A percentile compares a stretch with the other conserved stretches of the same genome.
These are phyloP conservation scores for Yarrowia divulgata DNA, from an alignment of 805 yeast genomes.

Conservation along the genomic window DNA sequence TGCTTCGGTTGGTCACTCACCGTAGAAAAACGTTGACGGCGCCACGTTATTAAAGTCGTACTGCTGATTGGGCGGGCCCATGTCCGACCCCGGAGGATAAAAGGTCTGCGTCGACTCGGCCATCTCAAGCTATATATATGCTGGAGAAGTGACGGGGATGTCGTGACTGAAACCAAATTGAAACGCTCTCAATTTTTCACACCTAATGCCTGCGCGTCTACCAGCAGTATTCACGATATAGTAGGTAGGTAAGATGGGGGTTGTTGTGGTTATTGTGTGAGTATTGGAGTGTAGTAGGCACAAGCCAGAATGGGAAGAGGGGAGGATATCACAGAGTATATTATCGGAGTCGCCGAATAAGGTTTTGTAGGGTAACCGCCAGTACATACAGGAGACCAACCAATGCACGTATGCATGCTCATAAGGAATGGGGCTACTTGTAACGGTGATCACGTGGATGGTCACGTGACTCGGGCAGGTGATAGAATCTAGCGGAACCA, in stretches of 20 bases:
- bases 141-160: too few species aligned
- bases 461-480: too few species aligned
- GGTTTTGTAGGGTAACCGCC: conserved; percentile 14
- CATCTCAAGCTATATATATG: conserved; percentile 31
- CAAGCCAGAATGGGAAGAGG: not conserved
- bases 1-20: too few species aligned
- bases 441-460: too few species aligned
- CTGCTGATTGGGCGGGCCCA: not conserved
- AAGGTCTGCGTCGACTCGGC: conserved; percentile 11
- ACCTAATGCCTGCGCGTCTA: conserved; percentile 15
- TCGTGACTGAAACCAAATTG: too few species aligned
- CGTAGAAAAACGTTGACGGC: conserved; percentile 3
- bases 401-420: too few species aligned
- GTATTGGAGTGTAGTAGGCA: not conserved
- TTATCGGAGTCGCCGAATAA: not conserved
- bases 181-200: not conserved
- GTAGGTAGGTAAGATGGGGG: not conserved
- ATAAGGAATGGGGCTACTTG: too few species aligned
- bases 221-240: conserved; percentile 20
- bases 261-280: conserved; percentile 1
- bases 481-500: too few species aligned
- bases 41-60: conserved; percentile 12
- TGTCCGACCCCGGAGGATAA: not conserved
- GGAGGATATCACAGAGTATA: not conserved
- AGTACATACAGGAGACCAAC: not conserved